Evolutionary conservation across 495 filamentous ascomycete species (phyloP), one percentile per base, ranked within the genome.

Genomic region (Platismatia glauca): DNA sequence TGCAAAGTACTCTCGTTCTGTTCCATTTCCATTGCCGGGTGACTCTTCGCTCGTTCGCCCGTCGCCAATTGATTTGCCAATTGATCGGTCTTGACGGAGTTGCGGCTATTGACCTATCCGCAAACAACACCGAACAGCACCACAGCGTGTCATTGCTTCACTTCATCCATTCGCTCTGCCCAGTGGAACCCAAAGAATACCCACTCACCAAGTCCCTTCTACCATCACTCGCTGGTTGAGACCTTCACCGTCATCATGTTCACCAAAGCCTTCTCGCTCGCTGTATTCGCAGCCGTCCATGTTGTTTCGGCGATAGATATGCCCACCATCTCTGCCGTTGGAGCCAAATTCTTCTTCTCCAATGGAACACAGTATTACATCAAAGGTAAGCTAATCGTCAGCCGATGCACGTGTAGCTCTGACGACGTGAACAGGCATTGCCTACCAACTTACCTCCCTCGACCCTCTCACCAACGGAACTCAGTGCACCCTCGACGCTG

Each of bases 301-400:
- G 33, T 48, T 11, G 58, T 41, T n/a, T 46, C 58, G 16, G 63
- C 63, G 31, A 37, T 46, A 31, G 24, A 70, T 80, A 41, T 60
- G 20, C 76, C 83, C 37, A 81, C 82, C 39, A 87, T 95, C 68
- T 80, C 81, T 18, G 78, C 81, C 27, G 83, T 87, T 34, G 90
- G 90, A n/a, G 83, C 85, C 73, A 95, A 94, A 73, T 90, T 95
- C 78, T 94, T 92, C 76, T 84, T 82, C 60, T 82, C 78, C 65
- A 81, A 89, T 73, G 89, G 89, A 60, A 78, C 82, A 20, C 89
- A 92, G 71, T 95, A 86, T 74, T 94, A 82, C 74, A 81, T 93
- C 69, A 93, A 91, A 74, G 89, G 90, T 86, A 76, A 59, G 71
- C 50, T 18, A 31, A 18, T 46, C 0, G 24, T n/a, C 22, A 34